Conservation (phyloP, 108 stramenopile genomes). For the Discostella stelligeroides region DNA sequence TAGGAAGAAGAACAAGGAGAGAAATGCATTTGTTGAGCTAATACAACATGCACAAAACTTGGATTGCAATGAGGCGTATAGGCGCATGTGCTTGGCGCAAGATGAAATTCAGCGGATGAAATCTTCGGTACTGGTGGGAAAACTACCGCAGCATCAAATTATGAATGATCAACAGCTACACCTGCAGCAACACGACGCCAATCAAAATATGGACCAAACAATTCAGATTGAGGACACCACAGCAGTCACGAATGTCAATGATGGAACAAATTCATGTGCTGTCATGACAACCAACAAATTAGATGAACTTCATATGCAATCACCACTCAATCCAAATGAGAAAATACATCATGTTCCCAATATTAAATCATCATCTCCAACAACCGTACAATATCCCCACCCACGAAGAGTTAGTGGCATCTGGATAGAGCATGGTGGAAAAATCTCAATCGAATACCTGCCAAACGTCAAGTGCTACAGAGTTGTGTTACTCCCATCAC, state of each 20-base stretch:
- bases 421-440: slow-evolving; percentile 28
- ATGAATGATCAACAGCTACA: neutral
- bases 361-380: neutral
- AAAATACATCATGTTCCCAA: neutral
- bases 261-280: too few species aligned
- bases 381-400: neutral
- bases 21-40: slow-evolving; percentile 13
- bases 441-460: slow-evolving; percentile 44
- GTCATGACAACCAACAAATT: too few species aligned
- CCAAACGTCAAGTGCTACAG: slow-evolving; percentile 39
- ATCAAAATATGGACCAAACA: neutral
- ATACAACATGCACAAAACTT: slow-evolving; percentile 20
- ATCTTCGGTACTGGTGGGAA: neutral
- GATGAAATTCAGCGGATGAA: slow-evolving; percentile 39
- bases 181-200: neutral
- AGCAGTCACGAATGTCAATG: too few species aligned
- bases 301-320: too few species aligned
- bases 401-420: slow-evolving; percentile 9
- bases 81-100: slow-evolving; percentile 41
- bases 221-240: too few species aligned
- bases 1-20: slow-evolving; percentile 1
- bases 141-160: neutral
- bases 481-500: neutral
- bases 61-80: slow-evolving; percentile 35
- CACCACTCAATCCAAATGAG: neutral